A percentile compares a stretch with the other conserved stretches of the same genome.
Conservation (phyloP, 2,329 filamentous ascomycete genomes). For the Neofusicoccum kwambonambiense region DNA sequence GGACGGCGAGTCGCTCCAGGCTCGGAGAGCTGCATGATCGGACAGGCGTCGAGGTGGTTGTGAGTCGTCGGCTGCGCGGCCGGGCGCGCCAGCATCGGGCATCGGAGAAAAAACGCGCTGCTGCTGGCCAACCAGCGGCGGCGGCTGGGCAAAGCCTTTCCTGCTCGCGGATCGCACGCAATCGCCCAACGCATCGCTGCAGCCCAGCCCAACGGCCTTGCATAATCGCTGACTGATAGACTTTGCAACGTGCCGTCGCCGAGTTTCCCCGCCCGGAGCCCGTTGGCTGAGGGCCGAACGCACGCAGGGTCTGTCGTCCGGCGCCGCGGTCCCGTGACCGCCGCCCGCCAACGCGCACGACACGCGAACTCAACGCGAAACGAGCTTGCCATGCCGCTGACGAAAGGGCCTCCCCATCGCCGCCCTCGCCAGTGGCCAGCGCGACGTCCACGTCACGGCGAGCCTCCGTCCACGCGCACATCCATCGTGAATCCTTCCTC, state of each 20-base stretch:
- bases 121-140: not conserved
- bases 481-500: too few relatives aligned
- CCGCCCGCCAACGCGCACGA: not conserved
- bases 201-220: constrained; percentile 10
- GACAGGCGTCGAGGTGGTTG: not conserved
- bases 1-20: not conserved
- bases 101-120: not conserved
- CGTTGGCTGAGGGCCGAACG: not conserved
- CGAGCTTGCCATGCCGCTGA: not conserved
- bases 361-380: not conserved
- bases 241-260: not conserved
- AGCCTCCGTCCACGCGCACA: not conserved
- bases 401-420: too few relatives aligned
- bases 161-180: not conserved
- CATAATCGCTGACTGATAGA: constrained; percentile 1
- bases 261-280: too few relatives aligned
- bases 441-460: not conserved
- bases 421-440: not conserved
- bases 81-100: too few relatives aligned
- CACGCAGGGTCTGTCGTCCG: not conserved
- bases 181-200: not conserved
- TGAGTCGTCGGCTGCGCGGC: not conserved
- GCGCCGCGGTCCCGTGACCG: too few relatives aligned
- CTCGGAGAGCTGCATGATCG: not conserved
- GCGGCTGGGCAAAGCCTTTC: not conserved